Percentiles rank a stretch among this genome's conserved stretches.
phyloP scores from a whole-genome alignment of 2,329 filamentous ascomycete genomes.

The Fusarium guadeloupense region DNA sequence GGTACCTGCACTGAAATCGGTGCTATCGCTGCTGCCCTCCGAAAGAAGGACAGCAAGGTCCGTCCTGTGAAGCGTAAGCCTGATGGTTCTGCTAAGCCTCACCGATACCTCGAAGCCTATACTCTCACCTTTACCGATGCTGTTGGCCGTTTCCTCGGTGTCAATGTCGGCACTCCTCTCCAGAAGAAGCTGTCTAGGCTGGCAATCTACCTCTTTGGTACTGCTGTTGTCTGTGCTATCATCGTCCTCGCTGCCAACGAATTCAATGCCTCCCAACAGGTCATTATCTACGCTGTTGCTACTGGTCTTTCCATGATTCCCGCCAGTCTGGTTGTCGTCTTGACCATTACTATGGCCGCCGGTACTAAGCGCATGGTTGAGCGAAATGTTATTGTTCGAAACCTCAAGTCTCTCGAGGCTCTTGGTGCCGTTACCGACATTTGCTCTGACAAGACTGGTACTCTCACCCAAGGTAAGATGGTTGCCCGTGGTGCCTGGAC shows the following conservation, averaged over 20 bases:
- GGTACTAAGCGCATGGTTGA: conserved; percentile 63
- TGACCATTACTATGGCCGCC: conserved; percentile 68
- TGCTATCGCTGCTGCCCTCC: conserved; percentile 63
- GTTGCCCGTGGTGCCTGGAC: conserved; percentile 68
- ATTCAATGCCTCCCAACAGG: conserved; percentile 63
- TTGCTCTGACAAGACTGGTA: conserved; percentile 67
- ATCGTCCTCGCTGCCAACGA: conserved; percentile 73
- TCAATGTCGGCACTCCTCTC: conserved; percentile 74
- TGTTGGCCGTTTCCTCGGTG: conserved; percentile 70
- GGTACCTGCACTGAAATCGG: conserved; percentile 71
- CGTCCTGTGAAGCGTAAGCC: conserved; percentile 62
- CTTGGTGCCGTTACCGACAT: conserved; percentile 69
- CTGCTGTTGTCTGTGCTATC: conserved; percentile 74
- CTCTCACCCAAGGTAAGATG: conserved; percentile 71
- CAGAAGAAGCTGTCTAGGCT: conserved; percentile 74
- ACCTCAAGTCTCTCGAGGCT: conserved; percentile 63
- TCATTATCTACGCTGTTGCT: conserved; percentile 65
- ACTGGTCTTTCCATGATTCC: conserved; percentile 62
- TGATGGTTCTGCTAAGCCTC: conserved; percentile 62
- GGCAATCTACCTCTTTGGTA: conserved; percentile 71
- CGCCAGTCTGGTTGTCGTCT: conserved; percentile 59
- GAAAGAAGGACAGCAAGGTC: conserved; percentile 59
- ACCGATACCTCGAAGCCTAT: conserved; percentile 59
- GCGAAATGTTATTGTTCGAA: conserved; percentile 62
- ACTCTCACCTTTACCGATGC: conserved; percentile 64